Evolutionary conservation across 768 basidiomycete species (phyloP), one percentile per base, ranked within the genome.

Genomic region (Termitomyces sp.): DNA sequence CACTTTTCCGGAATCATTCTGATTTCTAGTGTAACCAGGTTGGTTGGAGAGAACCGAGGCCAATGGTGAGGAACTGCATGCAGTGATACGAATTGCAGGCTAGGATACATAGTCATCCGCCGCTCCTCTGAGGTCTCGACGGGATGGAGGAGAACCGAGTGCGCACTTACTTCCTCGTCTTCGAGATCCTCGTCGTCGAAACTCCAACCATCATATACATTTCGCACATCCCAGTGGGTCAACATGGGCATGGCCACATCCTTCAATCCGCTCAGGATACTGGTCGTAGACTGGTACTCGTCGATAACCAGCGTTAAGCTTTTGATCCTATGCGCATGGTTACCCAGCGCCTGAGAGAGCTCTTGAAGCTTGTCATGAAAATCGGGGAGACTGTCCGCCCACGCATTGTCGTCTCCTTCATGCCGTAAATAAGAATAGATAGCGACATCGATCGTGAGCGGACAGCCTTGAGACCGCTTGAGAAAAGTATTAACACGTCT

Each of bases 231-330:
- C 51, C 36, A 52, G 18, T 40, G 51, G 36, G 36, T 38, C 36
- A 52, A 26, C 36, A 52, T 52, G 10, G 51, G 51, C 51, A 52
- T 52, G 10, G 51, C 5, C 4, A 40, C 26, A 18, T 6, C 26
- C 18, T n/a, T 38, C 10, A 52, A 38, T 6, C 36, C 9, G 26
- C 51, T 40, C 8, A 56, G 43, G 5, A 62, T 47, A 36, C 35
- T 44, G 24, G 43, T 47, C 4, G n/a, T 35, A 30, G 52, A 59
- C 47, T 59, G 53, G 42, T 62, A 26, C n/a, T 52, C 51, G 36
- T 52, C 58, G 16, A 58, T 49, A 2, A 26, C 36, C 1, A 62
- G 22, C 12, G 12, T 52, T 18, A 62, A 44, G 26, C n/a, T 36
- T 28, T 38, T 47, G 36, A 62, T 53, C 6, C 61, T 46, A 14